Evolutionary conservation across 2,329 filamentous ascomycete species (phyloP).

Genomic region (Colletotrichum horii): DNA sequence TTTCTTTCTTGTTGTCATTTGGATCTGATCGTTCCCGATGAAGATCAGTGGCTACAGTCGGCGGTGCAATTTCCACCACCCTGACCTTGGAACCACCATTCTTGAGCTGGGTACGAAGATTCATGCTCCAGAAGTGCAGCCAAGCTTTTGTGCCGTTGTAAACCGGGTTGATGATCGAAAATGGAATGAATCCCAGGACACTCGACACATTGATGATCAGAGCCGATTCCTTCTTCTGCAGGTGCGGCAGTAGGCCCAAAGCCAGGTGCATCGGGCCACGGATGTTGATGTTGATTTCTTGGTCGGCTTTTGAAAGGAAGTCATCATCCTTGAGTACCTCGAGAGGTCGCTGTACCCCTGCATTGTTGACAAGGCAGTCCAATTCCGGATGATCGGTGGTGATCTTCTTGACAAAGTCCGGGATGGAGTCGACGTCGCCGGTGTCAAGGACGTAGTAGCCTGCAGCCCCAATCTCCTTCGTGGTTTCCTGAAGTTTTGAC

Average conservation of each 20-base stretch:
- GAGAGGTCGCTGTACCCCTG: slow-evolving; percentile 61
- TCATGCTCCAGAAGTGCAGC: slow-evolving; percentile 62
- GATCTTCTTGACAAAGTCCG: slow-evolving; percentile 49
- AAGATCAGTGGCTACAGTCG: slow-evolving; percentile 58
- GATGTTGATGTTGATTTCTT: slow-evolving; percentile 65
- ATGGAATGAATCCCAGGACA: slow-evolving; percentile 57
- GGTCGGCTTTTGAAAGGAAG: slow-evolving; percentile 55
- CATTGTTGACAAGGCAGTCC: slow-evolving; percentile 66
- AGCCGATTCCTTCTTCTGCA: slow-evolving; percentile 44
- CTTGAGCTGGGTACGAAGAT: slow-evolving; percentile 54
- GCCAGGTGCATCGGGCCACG: slow-evolving; percentile 62
- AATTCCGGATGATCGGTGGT: slow-evolving; percentile 50
- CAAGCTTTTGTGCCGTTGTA: slow-evolving; percentile 66
- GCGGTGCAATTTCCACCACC: slow-evolving; percentile 62
- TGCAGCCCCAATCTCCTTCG: slow-evolving; percentile 46
- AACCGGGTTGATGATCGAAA: slow-evolving; percentile 58
- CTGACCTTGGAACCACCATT: slow-evolving; percentile 42
- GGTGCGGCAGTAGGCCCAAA: slow-evolving; percentile 52
- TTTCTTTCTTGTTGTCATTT: slow-evolving; percentile 63
- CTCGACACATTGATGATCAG: slow-evolving; percentile 61
- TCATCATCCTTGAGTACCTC: slow-evolving; percentile 44
- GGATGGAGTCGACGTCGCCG: slow-evolving; percentile 46
- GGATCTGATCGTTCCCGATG: slow-evolving; percentile 61
- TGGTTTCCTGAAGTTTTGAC: slow-evolving; percentile 51
- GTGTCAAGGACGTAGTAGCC: slow-evolving; percentile 60